These are phyloP conservation scores for Mucor saturninus DNA, from an alignment of 371 early-diverging fungal genomes.

Conservation along the genomic window DNA sequence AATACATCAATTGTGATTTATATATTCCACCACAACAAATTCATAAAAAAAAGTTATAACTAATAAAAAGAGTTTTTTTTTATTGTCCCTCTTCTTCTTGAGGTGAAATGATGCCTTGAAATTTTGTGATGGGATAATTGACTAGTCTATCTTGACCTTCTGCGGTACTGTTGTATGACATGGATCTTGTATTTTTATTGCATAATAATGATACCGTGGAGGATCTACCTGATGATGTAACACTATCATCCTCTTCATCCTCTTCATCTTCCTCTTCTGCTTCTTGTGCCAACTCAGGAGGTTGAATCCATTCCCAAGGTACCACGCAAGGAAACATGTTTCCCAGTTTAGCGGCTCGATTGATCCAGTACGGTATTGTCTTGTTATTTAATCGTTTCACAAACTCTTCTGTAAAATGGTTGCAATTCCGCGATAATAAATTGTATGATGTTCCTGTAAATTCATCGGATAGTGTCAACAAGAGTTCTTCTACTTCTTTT, in stretches of 20 bases:
- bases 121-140: slow-evolving; percentile 7
- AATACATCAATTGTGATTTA: slow-evolving; percentile 27
- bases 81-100: slow-evolving; percentile 1
- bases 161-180: slow-evolving; percentile 7
- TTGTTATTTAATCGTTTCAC: slow-evolving; percentile 45
- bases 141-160: slow-evolving; percentile 20
- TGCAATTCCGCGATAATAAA: slow-evolving; percentile 62
- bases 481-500: slow-evolving; percentile 47
- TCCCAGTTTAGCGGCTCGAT: slow-evolving; percentile 60
- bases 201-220: slow-evolving; percentile 28
- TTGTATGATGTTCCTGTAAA: slow-evolving; percentile 58
- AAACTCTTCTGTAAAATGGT: slow-evolving; percentile 61
- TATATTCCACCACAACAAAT: slow-evolving; percentile 40
- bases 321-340: slow-evolving; percentile 66
- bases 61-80: neutral
- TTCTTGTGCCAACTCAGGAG: slow-evolving; percentile 47
- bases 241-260: slow-evolving; percentile 15
- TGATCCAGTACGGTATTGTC: slow-evolving; percentile 60
- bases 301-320: slow-evolving; percentile 61
- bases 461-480: slow-evolving; percentile 53
- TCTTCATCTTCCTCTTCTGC: slow-evolving; percentile 16
- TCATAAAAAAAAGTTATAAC: slow-evolving; percentile 10
- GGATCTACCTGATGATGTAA: slow-evolving; percentile 13
- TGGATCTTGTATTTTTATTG: slow-evolving; percentile 15
- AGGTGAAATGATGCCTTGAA: slow-evolving; percentile 25